Evolutionary conservation across 768 basidiomycete species (phyloP).

Genomic region (Podaxis sp.): DNA sequence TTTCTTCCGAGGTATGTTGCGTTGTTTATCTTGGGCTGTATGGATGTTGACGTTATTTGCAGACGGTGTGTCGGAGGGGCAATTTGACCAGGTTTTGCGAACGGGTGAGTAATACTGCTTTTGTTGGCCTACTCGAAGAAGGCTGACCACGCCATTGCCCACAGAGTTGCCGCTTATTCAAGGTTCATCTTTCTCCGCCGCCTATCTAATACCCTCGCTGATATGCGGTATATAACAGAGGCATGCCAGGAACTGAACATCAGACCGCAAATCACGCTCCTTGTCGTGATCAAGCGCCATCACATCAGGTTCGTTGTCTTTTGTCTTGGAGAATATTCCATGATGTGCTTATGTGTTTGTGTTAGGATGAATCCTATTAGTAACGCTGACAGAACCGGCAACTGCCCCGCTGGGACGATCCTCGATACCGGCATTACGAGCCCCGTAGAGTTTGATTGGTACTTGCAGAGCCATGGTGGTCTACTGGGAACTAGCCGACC

Average conservation of each 20-base stretch:
- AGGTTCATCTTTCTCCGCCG: conserved; percentile 34
- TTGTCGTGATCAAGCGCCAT: conserved; percentile 80
- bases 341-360: neutral
- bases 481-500: conserved; percentile 70
- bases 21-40: conserved; percentile 7
- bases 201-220: neutral
- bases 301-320: conserved; percentile 45
- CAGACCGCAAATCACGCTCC: conserved; percentile 64
- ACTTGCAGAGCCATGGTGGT: conserved; percentile 75
- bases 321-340: neutral
- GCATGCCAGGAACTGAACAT: conserved; percentile 64
- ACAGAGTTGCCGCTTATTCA: conserved; percentile 61
- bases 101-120: conserved; percentile 39
- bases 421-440: conserved; percentile 70
- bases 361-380: conserved; percentile 33
- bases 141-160: neutral
- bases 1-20: conserved; percentile 63
- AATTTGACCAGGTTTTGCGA: conserved; percentile 52
- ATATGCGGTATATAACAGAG: conserved; percentile 33
- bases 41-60: conserved; percentile 18
- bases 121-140: neutral
- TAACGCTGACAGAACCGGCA: conserved; percentile 59
- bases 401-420: conserved; percentile 77
- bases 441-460: conserved; percentile 76
- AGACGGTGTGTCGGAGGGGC: conserved; percentile 54